These are phyloP conservation scores for Candida michaelii DNA, from an alignment of 805 yeast species.

Conservation along the genomic window DNA sequence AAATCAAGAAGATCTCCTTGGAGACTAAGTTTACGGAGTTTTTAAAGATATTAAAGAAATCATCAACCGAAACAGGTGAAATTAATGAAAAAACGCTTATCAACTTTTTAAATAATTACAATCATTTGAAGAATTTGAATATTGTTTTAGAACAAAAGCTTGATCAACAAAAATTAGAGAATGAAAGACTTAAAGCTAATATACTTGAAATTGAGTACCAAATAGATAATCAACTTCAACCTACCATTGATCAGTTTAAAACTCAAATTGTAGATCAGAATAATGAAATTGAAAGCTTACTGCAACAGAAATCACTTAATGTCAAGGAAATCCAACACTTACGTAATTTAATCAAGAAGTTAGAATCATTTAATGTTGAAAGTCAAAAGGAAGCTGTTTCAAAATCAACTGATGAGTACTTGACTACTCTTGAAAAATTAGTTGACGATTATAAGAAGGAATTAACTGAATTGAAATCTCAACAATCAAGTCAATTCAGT, in stretches of 20 bases:
- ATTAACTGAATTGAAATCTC: conserved; percentile 44
- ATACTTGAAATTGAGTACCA: conserved; percentile 14
- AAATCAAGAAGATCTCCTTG: conserved; percentile 49
- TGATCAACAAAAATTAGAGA: conserved; percentile 20
- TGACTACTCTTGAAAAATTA: conserved; percentile 44
- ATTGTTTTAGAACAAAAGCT: conserved; percentile 39
- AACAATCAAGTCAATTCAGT: conserved; percentile 11
- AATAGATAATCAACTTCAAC: conserved; percentile 15
- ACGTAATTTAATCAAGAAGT: conserved; percentile 52
- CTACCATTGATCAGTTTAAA: conserved; percentile 13
- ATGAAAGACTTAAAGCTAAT: conserved; percentile 19
- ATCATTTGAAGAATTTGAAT: conserved; percentile 27
- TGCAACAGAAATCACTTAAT: conserved; percentile 53
- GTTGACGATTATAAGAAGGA: conserved; percentile 58
- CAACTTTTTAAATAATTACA: conserved; percentile 10
- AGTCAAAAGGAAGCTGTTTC: conserved; percentile 25
- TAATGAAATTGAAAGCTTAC: conserved; percentile 35
- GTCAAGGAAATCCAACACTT: conserved; percentile 58
- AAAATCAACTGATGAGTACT: conserved; percentile 34
- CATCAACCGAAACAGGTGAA: background rate
- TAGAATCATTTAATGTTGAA: conserved; percentile 32
- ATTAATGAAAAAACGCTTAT: conserved; percentile 15
- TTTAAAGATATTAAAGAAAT: conserved; percentile 34
- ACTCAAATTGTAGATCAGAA: conserved; percentile 16
- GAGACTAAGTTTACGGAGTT: conserved; percentile 46